Evolutionary conservation across 2,329 filamentous ascomycete species (phyloP), one percentile per base, ranked within the genome.

Genomic region (Colletotrichum trifolii): DNA sequence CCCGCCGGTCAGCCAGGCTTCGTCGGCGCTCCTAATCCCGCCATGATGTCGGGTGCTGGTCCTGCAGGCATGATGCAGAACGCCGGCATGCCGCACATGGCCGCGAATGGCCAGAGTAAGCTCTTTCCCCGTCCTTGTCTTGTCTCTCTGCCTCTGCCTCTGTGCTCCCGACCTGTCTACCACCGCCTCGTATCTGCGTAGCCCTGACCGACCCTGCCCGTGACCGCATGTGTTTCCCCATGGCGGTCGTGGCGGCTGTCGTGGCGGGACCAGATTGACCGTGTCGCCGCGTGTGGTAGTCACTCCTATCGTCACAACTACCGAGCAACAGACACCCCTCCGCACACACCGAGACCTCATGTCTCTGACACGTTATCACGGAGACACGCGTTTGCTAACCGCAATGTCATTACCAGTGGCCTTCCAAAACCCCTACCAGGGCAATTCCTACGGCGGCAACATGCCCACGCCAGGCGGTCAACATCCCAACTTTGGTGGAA

Each of bases 41-140:
- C 85, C 76, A 86, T 88, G 83, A 86, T 86, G 81, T 77, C 79
- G 54, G 81, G 78, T 69, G 76, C 76, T 68, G 83, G 82, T 45
- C 81, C 83, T 77, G 82, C 80, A 76, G 85, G 82, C 72, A 88
- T 89, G 86, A 89, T 89, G 87, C 87, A 85, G 77, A 87, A 83
- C 74, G 76, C 84, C 70, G 83, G 78, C 73, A 86, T 88, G 84
- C 82, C 81, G 68, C 84, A 85, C 74, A 87, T 88, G 84, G 79
- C 80, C 69, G 77, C 82, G 68, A 88, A 87, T 80, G 84, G 85
- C 57, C 85, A 87, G 74, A 87, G 85, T 88, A 79, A 83, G 85
- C 81, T 67, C 65, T 66, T 43, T 9, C 69, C 70, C 67, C 67
- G 69, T 71, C 69, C 68, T 72, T 67, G 73, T 69, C 62, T 64